Percentiles rank a stretch among this genome's conserved stretches.
phyloP scores from a whole-genome alignment of 768 basidiomycete species.

The Boletus tomentosulus region DNA sequence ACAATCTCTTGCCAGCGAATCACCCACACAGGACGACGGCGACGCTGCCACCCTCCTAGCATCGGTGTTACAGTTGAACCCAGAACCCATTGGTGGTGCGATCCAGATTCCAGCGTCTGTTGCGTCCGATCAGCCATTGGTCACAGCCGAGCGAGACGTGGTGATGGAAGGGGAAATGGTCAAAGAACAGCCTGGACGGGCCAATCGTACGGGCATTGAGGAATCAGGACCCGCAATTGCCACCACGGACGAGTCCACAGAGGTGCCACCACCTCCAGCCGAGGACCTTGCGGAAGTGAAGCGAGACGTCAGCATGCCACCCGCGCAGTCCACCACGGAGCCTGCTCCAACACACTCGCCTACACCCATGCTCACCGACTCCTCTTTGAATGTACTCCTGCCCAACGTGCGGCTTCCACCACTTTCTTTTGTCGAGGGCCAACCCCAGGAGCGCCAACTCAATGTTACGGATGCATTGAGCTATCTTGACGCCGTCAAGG shows the following conservation, averaged over 20 bases:
- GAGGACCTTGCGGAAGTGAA: slow-evolving; percentile 14
- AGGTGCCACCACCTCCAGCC: slow-evolving; percentile 2
- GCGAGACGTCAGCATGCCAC: slow-evolving; percentile 27
- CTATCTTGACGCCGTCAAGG: slow-evolving; percentile 63
- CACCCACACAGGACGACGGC: slow-evolving; percentile 1
- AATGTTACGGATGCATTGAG: slow-evolving; percentile 60
- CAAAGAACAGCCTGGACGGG: slow-evolving; percentile 10
- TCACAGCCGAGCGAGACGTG: slow-evolving; percentile 18
- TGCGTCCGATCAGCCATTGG: slow-evolving; percentile 24
- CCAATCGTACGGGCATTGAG: slow-evolving; percentile 4
- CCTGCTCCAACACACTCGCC: slow-evolving; percentile 9
- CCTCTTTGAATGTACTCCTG: slow-evolving; percentile 2
- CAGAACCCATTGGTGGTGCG: slow-evolving; percentile 9
- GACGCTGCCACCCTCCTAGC: neutral
- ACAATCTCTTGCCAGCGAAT: neutral
- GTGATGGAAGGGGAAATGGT: slow-evolving; percentile 21
- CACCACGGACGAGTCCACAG: slow-evolving; percentile 7
- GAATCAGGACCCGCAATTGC: neutral
- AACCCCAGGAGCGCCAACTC: slow-evolving; percentile 40
- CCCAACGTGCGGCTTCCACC: slow-evolving; percentile 16
- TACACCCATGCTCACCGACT: slow-evolving; percentile 9
- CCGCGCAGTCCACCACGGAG: slow-evolving; percentile 9
- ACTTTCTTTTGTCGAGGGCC: slow-evolving; percentile 23
- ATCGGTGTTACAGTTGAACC: slow-evolving; percentile 2
- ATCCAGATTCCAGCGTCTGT: neutral